phyloP scores from a whole-genome alignment of 1,284 basidiomycete species.

The Erythrobasidium hasegawianum region DNA sequence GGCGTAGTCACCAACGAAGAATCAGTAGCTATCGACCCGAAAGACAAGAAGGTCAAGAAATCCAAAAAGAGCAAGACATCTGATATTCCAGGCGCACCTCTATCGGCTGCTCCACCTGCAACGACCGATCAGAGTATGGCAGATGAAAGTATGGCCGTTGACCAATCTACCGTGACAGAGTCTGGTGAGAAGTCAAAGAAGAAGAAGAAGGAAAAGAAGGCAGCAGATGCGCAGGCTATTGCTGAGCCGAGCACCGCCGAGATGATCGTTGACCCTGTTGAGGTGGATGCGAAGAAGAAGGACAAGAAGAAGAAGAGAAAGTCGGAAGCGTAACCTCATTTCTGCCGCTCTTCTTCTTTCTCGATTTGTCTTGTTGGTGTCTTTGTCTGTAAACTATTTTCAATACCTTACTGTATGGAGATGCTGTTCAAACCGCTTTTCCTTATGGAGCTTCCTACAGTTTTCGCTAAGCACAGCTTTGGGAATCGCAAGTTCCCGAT shows the following conservation, averaged over 20 bases:
- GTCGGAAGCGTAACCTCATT: conserved; percentile 20
- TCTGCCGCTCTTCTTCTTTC: neutral
- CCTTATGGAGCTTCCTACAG: no score
- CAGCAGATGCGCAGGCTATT: conserved; percentile 26
- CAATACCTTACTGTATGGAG: no score
- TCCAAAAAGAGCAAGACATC: conserved; percentile 35
- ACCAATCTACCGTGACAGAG: neutral
- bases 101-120: conserved; percentile 29
- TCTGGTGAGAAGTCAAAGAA: conserved; percentile 34
- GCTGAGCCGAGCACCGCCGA: conserved; percentile 32
- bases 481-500: no score
- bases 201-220: conserved; percentile 37
- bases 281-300: conserved; percentile 37
- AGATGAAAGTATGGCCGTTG: conserved; percentile 22
- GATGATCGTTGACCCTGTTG: conserved; percentile 27
- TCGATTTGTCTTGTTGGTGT: neutral
- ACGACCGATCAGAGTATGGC: conserved; percentile 1
- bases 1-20: conserved; percentile 8
- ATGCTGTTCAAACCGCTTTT: no score
- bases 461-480: no score
- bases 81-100: conserved; percentile 24
- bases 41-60: conserved; percentile 33
- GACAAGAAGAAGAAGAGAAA: conserved; percentile 35
- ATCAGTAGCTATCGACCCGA: conserved; percentile 22
- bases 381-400: neutral